Conservation (phyloP, 1,139 yeast species). For the Sporopachydermia cereana region DNA sequence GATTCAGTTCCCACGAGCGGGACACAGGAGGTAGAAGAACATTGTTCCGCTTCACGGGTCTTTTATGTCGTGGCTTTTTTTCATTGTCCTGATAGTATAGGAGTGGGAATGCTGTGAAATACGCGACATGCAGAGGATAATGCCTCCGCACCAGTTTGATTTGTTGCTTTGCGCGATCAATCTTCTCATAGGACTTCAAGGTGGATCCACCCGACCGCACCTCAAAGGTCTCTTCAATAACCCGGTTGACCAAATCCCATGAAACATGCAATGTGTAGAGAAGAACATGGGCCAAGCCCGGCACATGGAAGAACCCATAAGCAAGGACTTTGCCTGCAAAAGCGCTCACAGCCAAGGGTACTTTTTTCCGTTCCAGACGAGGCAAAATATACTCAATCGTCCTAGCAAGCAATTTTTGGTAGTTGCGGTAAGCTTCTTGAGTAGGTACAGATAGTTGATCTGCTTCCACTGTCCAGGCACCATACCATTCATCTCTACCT, state of each 20-base stretch:
- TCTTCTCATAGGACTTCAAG: background rate
- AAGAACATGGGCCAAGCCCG: constrained; percentile 50
- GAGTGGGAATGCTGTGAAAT: constrained; percentile 2
- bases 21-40: background rate
- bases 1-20: background rate
- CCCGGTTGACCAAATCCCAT: constrained; percentile 27
- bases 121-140: background rate
- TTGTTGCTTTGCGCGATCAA: constrained; percentile 13
- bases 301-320: constrained; percentile 46
- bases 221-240: constrained; percentile 16
- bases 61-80: background rate
- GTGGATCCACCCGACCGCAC: constrained; percentile 10
- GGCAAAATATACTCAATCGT: constrained; percentile 49
- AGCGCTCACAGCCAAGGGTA: constrained; percentile 52
- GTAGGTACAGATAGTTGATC: constrained; percentile 15
- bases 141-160: constrained; percentile 26
- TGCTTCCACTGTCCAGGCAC: constrained; percentile 11
- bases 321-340: constrained; percentile 78
- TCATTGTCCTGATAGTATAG: background rate
- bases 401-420: constrained; percentile 26
- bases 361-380: constrained; percentile 40
- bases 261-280: constrained; percentile 46
- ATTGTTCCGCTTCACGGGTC: constrained; percentile 1
- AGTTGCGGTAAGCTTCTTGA: constrained; percentile 12
- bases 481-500: constrained; percentile 52